These are phyloP conservation scores for Suillus lakei DNA, from an alignment of 768 basidiomycete species.

Conservation along the genomic window DNA sequence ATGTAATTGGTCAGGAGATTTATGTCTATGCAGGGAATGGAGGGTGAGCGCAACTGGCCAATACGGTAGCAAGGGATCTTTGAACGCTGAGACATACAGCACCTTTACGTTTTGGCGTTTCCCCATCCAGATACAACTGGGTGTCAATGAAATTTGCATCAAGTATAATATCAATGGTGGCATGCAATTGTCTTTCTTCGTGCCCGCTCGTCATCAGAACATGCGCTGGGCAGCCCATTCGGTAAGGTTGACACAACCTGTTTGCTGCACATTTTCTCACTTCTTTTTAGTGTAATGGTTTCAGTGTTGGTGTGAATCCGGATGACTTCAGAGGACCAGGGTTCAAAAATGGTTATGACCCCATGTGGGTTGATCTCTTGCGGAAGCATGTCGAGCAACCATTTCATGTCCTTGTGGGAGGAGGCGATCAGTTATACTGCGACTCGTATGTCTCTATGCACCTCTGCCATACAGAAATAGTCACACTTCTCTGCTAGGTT, in stretches of 20 bases:
- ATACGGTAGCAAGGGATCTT: background rate
- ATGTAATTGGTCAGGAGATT: constrained; percentile 68
- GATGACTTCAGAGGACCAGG: constrained; percentile 85
- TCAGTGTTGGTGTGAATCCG: constrained; percentile 87
- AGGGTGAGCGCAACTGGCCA: constrained; percentile 44
- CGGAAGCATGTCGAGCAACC: constrained; percentile 78
- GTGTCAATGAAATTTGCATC: constrained; percentile 72
- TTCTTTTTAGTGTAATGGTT: constrained; percentile 75
- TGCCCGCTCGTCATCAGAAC: constrained; percentile 81
- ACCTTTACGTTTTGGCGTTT: constrained; percentile 96
- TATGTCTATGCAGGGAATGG: constrained; percentile 65
- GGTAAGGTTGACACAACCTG: constrained; percentile 43
- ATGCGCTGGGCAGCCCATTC: constrained; percentile 93
- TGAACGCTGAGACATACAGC: constrained; percentile 41
- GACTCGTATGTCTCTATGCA: constrained; percentile 56
- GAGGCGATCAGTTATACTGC: constrained; percentile 93
- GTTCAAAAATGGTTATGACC: constrained; percentile 83
- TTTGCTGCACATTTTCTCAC: constrained; percentile 2
- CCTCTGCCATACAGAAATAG: background rate
- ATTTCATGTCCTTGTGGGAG: constrained; percentile 91
- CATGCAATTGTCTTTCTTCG: constrained; percentile 76
- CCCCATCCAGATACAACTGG: constrained; percentile 79
- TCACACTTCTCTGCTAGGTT: constrained; percentile 47
- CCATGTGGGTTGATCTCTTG: constrained; percentile 93
- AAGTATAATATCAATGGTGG: constrained; percentile 85